Percentiles rank a stretch among this genome's conserved stretches.
Evolutionary conservation across 2,329 filamentous ascomycete genomes (phyloP).

Genomic region (Ascochyta lentis): DNA sequence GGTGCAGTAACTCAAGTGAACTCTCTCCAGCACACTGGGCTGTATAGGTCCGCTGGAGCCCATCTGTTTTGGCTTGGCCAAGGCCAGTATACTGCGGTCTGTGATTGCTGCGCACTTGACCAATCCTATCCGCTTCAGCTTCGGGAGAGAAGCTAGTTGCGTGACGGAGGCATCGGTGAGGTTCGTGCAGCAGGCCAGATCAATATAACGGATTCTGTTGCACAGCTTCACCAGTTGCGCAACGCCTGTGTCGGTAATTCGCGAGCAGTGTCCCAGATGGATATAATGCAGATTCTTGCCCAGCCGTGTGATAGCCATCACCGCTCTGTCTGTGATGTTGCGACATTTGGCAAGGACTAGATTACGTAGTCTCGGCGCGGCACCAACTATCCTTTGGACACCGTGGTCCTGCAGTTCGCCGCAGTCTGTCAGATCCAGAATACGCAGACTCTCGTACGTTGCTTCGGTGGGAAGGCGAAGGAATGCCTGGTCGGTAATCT

Average conservation of each 20-base stretch:
- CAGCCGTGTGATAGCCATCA: conserved; percentile 83
- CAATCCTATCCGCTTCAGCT: conserved; percentile 90
- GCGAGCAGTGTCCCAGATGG: conserved; percentile 89
- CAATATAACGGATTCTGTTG: conserved; percentile 96
- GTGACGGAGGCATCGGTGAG: conserved; percentile 88
- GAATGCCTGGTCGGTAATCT: conserved; percentile 89
- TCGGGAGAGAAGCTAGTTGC: conserved; percentile 84
- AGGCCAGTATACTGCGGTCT: conserved; percentile 82
- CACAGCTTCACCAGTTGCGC: conserved; percentile 82
- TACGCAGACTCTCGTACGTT: conserved; percentile 85
- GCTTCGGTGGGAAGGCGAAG: conserved; percentile 72
- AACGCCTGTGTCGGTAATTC: conserved; percentile 89
- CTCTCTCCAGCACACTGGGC: conserved; percentile 80
- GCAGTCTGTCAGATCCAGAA: conserved; percentile 92
- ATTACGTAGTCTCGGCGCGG: conserved; percentile 87
- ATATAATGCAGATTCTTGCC: conserved; percentile 98
- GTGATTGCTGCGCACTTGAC: conserved; percentile 94
- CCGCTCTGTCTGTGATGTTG: conserved; percentile 87
- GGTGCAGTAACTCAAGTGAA: conserved; percentile 94
- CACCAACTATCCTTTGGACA: conserved; percentile 84
- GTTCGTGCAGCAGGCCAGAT: conserved; percentile 90
- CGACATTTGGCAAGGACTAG: conserved; percentile 93
- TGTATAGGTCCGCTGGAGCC: conserved; percentile 62
- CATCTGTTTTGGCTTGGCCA: conserved; percentile 71
- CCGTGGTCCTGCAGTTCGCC: conserved; percentile 82